phyloP scores from a whole-genome alignment of 73 alveolate species.

The Tetrahymena borealis region DNA sequence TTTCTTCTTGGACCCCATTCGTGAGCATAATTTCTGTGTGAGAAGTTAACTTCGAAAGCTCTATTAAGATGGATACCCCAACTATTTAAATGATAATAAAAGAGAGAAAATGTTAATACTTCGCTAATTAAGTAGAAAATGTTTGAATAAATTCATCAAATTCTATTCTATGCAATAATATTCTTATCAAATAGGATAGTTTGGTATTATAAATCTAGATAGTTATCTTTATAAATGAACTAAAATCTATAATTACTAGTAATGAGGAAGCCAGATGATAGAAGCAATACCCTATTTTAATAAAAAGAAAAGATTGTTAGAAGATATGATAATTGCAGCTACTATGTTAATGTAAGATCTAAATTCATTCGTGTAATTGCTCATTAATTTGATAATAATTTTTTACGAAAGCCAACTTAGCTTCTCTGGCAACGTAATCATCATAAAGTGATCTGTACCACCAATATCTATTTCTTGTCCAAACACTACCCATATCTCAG shows the following conservation, averaged over 20 bases:
- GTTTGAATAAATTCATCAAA: not conserved
- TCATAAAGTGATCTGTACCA: slow-evolving; percentile 49
- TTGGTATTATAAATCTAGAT: not conserved
- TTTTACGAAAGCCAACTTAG: slow-evolving; percentile 24
- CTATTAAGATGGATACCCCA: slow-evolving; percentile 35
- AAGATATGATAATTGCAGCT: not conserved
- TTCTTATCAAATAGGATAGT: not conserved
- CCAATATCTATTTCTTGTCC: slow-evolving; percentile 44
- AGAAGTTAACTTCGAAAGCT: slow-evolving; percentile 17
- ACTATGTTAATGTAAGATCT: too few species aligned
- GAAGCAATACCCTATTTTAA: slow-evolving; percentile 36
- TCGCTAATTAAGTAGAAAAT: not conserved
- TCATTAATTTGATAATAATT: not conserved
- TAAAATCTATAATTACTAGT: slow-evolving; percentile 14
- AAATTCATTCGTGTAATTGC: not conserved
- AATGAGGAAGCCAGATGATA: slow-evolving; percentile 41
- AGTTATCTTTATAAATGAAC: not conserved
- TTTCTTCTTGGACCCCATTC: slow-evolving; percentile 37
- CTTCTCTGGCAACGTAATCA: slow-evolving; percentile 48
- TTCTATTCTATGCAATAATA: not conserved
- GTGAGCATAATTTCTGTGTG: slow-evolving; percentile 28
- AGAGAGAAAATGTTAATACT: not conserved
- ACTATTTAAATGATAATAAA: not conserved
- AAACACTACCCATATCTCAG: not conserved
- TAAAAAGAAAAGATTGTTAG: not conserved